Evolutionary conservation across 2,329 filamentous ascomycete genomes (phyloP), one percentile per base, ranked within the genome.

Genomic region (Talaromyces piceae): DNA sequence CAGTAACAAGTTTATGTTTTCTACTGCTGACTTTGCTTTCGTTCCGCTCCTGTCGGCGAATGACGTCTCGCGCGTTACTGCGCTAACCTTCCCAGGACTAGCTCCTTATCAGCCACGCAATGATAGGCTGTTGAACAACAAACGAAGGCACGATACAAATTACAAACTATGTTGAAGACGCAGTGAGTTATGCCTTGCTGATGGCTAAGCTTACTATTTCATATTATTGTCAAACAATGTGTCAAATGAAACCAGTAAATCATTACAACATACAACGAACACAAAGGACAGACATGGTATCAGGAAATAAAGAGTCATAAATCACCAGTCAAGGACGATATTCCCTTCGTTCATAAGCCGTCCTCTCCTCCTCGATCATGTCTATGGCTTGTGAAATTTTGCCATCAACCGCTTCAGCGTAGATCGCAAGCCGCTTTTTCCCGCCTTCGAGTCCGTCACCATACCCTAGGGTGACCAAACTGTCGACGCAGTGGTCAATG

Each of bases 291-390:
- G 8, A 37, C n/a, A 20, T 37, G 33, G 33, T 37, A 37, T 37
- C 33, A 37, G 16, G 22, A 26, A 43, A 22, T 43, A 25, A 16
- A 43, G 25, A 23, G 20, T 7, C 7, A 30, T 30, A 45, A 28
- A 51, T 25, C 39, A 53, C 47, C 26, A 33, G 57, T 51, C 30
- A 58, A 39, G 45, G 46, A 25, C 41, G 45, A 27, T 53, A 50
- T 37, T 51, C 43, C 22, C 59, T 62, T 43, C 66, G 59, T 28
- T 65, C 63, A 58, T 73, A 74, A 3, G 61, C 70, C 51, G 67
- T 68, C 41, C 70, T 66, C 53, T 76, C 73, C 53, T 76, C 73
- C 53, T 75, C 73, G 55, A 77, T 75, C 67, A 76, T 73, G 44
- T 75, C 73, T 56, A 77, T 74, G 2, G 74, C 74, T 48, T 73